phyloP scores from a whole-genome alignment of 805 yeast species.

The Metahyphopichia silvanorum region DNA sequence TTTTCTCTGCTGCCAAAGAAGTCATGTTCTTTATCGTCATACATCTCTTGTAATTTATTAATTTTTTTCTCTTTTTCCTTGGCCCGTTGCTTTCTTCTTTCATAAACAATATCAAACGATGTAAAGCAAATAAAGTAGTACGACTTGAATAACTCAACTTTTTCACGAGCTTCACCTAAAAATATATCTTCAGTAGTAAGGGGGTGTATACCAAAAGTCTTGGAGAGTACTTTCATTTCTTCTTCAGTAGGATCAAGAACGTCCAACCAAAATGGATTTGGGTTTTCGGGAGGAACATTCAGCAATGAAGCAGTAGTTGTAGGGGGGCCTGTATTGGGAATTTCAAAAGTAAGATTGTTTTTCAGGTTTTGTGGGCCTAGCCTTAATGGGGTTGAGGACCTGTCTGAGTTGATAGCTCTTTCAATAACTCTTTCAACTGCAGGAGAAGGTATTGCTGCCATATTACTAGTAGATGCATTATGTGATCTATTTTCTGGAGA shows the following conservation, averaged over 20 bases:
- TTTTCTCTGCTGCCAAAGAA: conserved; percentile 14
- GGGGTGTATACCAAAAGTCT: conserved; percentile 94
- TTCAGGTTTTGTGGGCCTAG: neutral
- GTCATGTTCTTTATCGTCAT: conserved; percentile 17
- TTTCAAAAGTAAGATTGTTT: conserved; percentile 1
- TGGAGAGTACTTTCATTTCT: conserved; percentile 88
- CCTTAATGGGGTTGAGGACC: no score
- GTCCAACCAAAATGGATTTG: conserved; percentile 76
- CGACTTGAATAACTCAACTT: conserved; percentile 86
- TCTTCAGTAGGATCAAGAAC: conserved; percentile 92
- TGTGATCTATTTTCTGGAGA: neutral
- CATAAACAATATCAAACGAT: conserved; percentile 63
- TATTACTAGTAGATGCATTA: neutral
- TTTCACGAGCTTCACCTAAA: conserved; percentile 90
- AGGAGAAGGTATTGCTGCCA: neutral
- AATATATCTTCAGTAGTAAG: conserved; percentile 94
- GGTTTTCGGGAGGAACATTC: conserved; percentile 4
- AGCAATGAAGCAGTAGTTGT: conserved; percentile 10
- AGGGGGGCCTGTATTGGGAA: conserved; percentile 5
- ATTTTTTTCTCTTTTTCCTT: conserved; percentile 42
- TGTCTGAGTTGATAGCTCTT: conserved; percentile 1
- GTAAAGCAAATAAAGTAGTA: conserved; percentile 89
- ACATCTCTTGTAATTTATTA: conserved; percentile 35
- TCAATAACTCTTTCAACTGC: neutral
- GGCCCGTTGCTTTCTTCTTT: conserved; percentile 52